phyloP scores from a whole-genome alignment of 352 stramenopile genomes.

The Phytophthora ohioensis region DNA sequence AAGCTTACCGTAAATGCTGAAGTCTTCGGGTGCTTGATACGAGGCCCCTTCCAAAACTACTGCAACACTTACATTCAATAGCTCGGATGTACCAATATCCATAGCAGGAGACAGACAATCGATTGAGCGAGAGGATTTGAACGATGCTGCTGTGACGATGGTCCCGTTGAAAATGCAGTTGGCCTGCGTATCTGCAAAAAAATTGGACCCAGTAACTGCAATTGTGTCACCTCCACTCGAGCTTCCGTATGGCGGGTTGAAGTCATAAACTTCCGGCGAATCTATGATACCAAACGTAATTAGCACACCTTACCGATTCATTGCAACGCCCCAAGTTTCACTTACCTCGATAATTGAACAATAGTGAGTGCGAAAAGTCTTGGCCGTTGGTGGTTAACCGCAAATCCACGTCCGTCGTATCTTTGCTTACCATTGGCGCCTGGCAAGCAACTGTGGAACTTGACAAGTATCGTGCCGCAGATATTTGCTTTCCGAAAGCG shows the following conservation, averaged over 20 bases:
- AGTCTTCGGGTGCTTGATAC: slow-evolving; percentile 33
- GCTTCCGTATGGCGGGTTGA: slow-evolving; percentile 40
- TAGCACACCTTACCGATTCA: neutral
- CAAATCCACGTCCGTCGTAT: slow-evolving; percentile 34
- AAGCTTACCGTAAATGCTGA: slow-evolving; percentile 39
- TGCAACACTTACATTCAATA: slow-evolving; percentile 27
- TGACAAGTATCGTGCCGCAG: slow-evolving; percentile 35
- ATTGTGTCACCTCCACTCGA: slow-evolving; percentile 35
- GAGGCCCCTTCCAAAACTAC: slow-evolving; percentile 38
- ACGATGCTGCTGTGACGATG: slow-evolving; percentile 33
- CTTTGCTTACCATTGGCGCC: slow-evolving; percentile 14
- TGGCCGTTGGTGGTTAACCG: slow-evolving; percentile 65
- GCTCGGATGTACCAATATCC: neutral
- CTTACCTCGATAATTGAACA: slow-evolving; percentile 64
- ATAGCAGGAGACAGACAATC: slow-evolving; percentile 45
- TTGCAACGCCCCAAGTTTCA: neutral
- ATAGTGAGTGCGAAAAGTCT: slow-evolving; percentile 52
- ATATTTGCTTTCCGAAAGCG: slow-evolving; percentile 42
- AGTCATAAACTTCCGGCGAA: slow-evolving; percentile 40
- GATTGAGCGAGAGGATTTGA: slow-evolving; percentile 36
- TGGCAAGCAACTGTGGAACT: slow-evolving; percentile 39
- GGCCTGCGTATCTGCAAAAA: slow-evolving; percentile 35
- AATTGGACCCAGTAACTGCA: slow-evolving; percentile 43
- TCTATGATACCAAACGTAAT: slow-evolving; percentile 37
- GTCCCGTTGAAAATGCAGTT: slow-evolving; percentile 57